Percentiles rank a stretch among this genome's conserved stretches.
Conservation (phyloP, 176 grass and related monocot genomes). For the Pharus latifolius region DNA sequence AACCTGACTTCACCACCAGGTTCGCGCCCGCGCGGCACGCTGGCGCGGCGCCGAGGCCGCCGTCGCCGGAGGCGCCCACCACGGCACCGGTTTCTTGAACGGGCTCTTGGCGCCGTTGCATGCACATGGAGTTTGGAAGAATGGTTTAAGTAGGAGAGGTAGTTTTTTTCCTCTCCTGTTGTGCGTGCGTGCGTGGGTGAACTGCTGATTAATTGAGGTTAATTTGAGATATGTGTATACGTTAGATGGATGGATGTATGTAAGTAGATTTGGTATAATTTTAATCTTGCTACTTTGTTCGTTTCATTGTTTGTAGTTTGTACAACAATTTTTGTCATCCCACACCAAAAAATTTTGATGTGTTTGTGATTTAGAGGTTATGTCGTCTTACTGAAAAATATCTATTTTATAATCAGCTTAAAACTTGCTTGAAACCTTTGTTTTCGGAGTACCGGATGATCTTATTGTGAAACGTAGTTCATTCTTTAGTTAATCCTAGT, state of each 20-base stretch:
- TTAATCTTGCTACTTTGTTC: background rate
- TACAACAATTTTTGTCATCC: too few species aligned
- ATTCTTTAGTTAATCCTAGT: too few species aligned
- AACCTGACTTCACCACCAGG: slow-evolving; percentile 46
- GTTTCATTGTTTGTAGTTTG: background rate
- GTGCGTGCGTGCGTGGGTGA: too few species aligned
- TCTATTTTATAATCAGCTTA: too few species aligned
- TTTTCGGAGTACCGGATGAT: too few species aligned
- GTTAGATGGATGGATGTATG: background rate
- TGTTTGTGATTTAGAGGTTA: too few species aligned
- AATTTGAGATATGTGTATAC: slow-evolving; percentile 17
- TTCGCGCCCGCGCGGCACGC: slow-evolving; percentile 39
- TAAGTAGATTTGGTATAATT: background rate
- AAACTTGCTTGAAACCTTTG: too few species aligned
- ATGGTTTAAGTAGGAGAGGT: too few species aligned
- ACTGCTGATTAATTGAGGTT: too few species aligned
- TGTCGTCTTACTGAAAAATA: too few species aligned
- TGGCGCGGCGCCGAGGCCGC: background rate
- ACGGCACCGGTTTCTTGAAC: background rate
- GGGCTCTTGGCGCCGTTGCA: background rate
- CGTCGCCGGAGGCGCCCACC: background rate
- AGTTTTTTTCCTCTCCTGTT: background rate
- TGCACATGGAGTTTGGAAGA: background rate
- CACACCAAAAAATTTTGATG: too few species aligned
- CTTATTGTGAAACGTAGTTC: too few species aligned